Evolutionary conservation across 176 grass and related monocot species (phyloP), one percentile per base, ranked within the genome.

Genomic region (Rhynchospora breviuscula): DNA sequence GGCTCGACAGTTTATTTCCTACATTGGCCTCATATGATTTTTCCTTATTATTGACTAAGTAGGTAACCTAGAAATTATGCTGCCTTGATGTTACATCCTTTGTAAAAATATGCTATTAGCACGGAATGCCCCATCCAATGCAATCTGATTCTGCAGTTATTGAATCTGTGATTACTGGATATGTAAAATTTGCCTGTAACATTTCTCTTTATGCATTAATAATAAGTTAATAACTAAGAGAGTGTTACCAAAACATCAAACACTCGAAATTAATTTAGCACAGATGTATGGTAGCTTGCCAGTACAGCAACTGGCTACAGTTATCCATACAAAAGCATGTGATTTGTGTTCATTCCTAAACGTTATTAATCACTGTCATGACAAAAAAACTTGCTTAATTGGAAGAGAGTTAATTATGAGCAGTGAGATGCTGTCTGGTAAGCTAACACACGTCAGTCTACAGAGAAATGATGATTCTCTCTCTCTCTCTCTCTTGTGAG

Each of bases 401-500:
- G 73, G 1, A 31, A 29, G 8, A 31, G 49, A 10, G 49, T 15
- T n/a, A n/a, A n/a, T n/a, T 15, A 33, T 78, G 73, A 57, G 73
- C 54, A 57, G 73, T 33, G 73, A 52, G 11, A 56, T 78, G 73
- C 7, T 78, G 73, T 78, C 73, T 57, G 49, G 73, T 78, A 78
- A 78, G 73, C 73, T 78, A 78, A 56, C 73, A 78, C 31, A 48
- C 43, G 11, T 71, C 35, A 57, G 73, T 78, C 73, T 57, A 10
- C 51, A 6, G n/a, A 57, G 49, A 78, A 78, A 78, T 78, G 73
- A 78, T 78, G 48, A 77, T 77, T 78, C 73, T 57, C 72, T 73
- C 69, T 23, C 15, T 4, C 71, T 53, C 47, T 54, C 23, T 56
- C 73, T 56, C 7, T 6, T 14, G 23, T 31, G 73, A 31, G 51